phyloP scores from a whole-genome alignment of 106 monocot species.

The Platanthera zijinensis region DNA sequence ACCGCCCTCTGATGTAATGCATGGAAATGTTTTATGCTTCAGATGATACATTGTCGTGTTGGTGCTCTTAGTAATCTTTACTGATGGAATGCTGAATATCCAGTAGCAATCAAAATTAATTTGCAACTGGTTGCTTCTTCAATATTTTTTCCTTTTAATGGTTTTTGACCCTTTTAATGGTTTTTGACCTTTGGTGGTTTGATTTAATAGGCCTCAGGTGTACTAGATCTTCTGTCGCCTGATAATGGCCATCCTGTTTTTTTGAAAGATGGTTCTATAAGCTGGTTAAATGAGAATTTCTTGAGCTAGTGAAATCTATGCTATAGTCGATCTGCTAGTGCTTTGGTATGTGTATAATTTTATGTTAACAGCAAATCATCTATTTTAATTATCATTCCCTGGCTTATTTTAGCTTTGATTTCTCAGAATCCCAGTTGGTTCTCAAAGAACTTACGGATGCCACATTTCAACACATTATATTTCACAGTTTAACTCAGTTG shows the following conservation, averaged over 20 bases:
- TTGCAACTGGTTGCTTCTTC: neutral
- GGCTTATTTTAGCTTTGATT: neutral
- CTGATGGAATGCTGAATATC: neutral
- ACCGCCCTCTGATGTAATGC: neutral
- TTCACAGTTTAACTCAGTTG: constrained; percentile 1
- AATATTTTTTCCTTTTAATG: neutral
- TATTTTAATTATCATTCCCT: neutral
- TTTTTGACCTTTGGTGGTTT: neutral
- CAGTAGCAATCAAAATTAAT: neutral
- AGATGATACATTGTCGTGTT: neutral
- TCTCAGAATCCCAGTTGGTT: neutral
- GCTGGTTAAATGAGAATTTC: neutral
- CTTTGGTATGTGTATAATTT: neutral
- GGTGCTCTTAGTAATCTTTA: neutral
- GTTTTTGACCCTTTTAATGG: neutral
- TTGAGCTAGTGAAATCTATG: neutral
- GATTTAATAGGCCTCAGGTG: neutral
- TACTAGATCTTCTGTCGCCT: neutral
- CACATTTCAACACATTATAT: neutral
- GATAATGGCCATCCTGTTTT: neutral
- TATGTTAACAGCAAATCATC: neutral
- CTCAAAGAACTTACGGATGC: neutral
- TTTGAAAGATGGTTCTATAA: constrained; percentile 4
- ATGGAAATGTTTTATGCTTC: neutral
- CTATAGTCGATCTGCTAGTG: neutral